Percentiles rank a stretch among this genome's conserved stretches.
Conservation (phyloP, 352 stramenopile genomes). For the Phytopythium montanum region DNA sequence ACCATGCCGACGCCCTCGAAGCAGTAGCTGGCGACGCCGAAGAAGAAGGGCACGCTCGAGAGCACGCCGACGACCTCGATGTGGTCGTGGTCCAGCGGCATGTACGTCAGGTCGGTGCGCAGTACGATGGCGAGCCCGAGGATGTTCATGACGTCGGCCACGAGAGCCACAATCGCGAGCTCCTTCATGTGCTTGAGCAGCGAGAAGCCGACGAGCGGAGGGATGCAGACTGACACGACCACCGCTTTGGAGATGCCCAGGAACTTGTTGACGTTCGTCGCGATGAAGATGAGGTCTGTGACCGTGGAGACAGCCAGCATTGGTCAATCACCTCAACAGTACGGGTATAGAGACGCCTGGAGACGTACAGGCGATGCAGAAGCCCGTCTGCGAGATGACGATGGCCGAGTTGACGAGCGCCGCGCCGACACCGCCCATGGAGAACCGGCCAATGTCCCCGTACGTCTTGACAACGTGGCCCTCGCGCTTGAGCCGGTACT, state of each 20-base stretch:
- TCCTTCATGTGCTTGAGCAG: constrained; percentile 87
- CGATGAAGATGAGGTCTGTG: constrained; percentile 90
- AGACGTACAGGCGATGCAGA: constrained; percentile 81
- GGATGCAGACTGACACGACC: constrained; percentile 54
- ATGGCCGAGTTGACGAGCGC: constrained; percentile 81
- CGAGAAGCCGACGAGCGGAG: constrained; percentile 72
- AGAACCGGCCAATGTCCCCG: constrained; percentile 80
- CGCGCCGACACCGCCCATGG: constrained; percentile 65
- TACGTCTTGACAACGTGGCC: constrained; percentile 64
- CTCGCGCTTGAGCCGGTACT: constrained; percentile 65
- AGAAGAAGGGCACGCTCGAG: constrained; percentile 82
- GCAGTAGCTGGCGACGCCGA: constrained; percentile 87
- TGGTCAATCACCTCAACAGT: not conserved
- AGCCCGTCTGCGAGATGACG: constrained; percentile 85
- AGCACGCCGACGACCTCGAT: constrained; percentile 61
- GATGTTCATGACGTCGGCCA: constrained; percentile 90
- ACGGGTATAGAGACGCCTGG: not conserved
- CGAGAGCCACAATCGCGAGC: constrained; percentile 81
- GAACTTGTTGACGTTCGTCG: constrained; percentile 82
- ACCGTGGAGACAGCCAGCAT: constrained; percentile 1
- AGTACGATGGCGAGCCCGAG: constrained; percentile 80
- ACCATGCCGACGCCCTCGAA: constrained; percentile 91
- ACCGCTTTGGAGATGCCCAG: constrained; percentile 46
- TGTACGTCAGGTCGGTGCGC: constrained; percentile 76
- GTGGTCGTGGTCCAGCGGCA: constrained; percentile 40